A percentile compares a stretch with the other conserved stretches of the same genome.
These are phyloP conservation scores for Sporobolomyces pararoseus DNA, from an alignment of 768 basidiomycete species.

Conservation along the genomic window DNA sequence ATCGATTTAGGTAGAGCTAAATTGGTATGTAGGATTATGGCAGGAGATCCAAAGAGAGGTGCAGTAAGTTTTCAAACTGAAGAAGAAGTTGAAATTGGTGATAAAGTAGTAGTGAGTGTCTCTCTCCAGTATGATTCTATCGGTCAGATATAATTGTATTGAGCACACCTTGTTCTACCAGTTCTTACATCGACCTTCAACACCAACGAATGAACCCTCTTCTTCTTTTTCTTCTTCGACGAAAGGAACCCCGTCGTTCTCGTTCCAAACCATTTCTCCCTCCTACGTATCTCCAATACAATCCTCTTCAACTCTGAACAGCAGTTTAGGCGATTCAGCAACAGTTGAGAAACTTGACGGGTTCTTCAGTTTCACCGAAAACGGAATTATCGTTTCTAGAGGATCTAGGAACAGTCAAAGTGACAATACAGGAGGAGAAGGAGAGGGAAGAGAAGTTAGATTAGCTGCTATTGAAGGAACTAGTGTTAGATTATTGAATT, in stretches of 20 bases:
- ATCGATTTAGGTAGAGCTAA: slow-evolving; percentile 17
- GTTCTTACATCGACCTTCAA: slow-evolving; percentile 27
- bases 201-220: neutral
- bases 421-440: neutral
- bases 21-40: slow-evolving; percentile 37
- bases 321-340: neutral
- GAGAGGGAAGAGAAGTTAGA: slow-evolving; percentile 4
- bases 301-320: neutral
- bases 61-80: slow-evolving; percentile 40
- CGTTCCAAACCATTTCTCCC: slow-evolving; percentile 16
- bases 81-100: slow-evolving; percentile 21
- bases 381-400: slow-evolving; percentile 9
- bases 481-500: neutral
- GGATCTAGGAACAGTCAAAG: too few species aligned
- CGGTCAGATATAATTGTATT: neutral
- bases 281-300: slow-evolving; percentile 17
- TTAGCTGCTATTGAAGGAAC: slow-evolving; percentile 7
- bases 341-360: neutral
- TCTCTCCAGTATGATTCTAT: neutral
- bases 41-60: slow-evolving; percentile 34
- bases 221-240: neutral
- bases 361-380: neutral
- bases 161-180: neutral
- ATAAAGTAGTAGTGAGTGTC: slow-evolving; percentile 16
- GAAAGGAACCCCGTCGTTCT: neutral